phyloP scores from a whole-genome alignment of 805 yeast species.

The Metschnikowia lunata region DNA sequence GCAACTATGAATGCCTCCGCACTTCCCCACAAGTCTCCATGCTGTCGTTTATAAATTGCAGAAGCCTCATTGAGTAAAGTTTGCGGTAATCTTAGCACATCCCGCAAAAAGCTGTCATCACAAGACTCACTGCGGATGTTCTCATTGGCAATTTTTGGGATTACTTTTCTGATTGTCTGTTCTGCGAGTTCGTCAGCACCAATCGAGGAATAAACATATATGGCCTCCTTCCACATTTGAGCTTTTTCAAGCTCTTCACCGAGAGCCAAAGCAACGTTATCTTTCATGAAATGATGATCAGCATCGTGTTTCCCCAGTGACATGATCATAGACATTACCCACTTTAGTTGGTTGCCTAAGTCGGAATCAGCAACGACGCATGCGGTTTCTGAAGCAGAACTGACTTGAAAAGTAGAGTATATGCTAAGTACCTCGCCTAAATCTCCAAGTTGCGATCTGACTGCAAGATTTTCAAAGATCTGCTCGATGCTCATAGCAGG shows the following conservation, averaged over 20 bases:
- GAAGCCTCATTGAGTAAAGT: conserved; percentile 50
- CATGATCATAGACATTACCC: conserved; percentile 50
- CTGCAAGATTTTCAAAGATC: conserved; percentile 1
- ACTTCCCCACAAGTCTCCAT: conserved; percentile 54
- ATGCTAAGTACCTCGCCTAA: conserved; percentile 17
- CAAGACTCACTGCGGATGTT: conserved; percentile 21
- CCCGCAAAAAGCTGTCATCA: conserved; percentile 34
- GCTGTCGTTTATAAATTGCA: conserved; percentile 50
- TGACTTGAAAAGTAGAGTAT: conserved; percentile 8
- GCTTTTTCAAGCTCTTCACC: conserved; percentile 45
- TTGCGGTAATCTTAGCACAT: conserved; percentile 45
- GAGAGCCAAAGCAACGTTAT: conserved; percentile 29
- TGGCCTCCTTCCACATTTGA: conserved; percentile 54
- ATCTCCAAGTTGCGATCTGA: background rate
- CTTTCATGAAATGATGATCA: conserved; percentile 15
- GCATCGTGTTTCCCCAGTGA: conserved; percentile 6
- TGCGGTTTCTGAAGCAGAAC: conserved; percentile 7
- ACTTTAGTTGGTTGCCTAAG: conserved; percentile 40
- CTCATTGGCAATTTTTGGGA: conserved; percentile 30
- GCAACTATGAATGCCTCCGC: conserved; percentile 62
- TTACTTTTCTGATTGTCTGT: conserved; percentile 33
- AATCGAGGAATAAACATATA: conserved; percentile 61
- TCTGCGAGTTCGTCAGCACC: conserved; percentile 43
- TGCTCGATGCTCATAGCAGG: conserved; percentile 10
- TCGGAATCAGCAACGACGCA: conserved; percentile 6